A percentile compares a stretch with the other conserved stretches of the same genome.
These are phyloP conservation scores for Lasiosphaeris hirsuta DNA, from an alignment of 495 filamentous ascomycete species.

Conservation along the genomic window DNA sequence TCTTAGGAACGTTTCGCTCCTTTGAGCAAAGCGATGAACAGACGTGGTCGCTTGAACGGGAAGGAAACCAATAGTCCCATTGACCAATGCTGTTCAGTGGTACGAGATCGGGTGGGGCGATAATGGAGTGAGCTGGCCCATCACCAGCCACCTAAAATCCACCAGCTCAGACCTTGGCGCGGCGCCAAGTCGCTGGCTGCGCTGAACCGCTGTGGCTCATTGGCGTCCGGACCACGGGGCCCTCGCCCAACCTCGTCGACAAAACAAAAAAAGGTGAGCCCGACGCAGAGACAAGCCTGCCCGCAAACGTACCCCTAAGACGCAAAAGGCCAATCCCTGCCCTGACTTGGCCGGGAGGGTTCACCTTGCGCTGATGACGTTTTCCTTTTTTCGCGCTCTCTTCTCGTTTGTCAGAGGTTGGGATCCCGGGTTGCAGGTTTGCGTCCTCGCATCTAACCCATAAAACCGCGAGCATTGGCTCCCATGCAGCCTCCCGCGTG, in stretches of 20 bases:
- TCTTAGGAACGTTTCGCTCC: no score
- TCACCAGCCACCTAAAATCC: conserved; percentile 4
- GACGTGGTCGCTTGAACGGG: no score
- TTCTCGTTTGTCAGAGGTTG: conserved; percentile 13
- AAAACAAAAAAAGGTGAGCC: neutral
- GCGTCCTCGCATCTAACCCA: conserved; percentile 12
- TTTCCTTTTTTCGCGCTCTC: neutral
- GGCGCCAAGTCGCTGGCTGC: neutral
- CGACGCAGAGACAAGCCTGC: no score
- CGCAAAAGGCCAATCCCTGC: neutral
- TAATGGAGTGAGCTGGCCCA: neutral
- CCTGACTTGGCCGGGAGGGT: no score
- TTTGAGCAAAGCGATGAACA: no score
- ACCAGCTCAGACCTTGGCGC: neutral
- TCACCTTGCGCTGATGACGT: neutral
- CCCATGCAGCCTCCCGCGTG: conserved; percentile 13
- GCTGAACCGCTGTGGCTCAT: neutral
- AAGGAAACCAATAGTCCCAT: no score
- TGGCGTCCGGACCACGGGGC: neutral
- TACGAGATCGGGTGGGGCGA: no score
- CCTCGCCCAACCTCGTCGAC: neutral
- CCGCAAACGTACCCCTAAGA: no score
- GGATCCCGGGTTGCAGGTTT: neutral
- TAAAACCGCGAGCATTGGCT: conserved; percentile 11
- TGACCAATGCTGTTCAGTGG: no score